Evolutionary conservation across 495 filamentous ascomycete species (phyloP), one percentile per base, ranked within the genome.

Genomic region (Xylaria curta): DNA sequence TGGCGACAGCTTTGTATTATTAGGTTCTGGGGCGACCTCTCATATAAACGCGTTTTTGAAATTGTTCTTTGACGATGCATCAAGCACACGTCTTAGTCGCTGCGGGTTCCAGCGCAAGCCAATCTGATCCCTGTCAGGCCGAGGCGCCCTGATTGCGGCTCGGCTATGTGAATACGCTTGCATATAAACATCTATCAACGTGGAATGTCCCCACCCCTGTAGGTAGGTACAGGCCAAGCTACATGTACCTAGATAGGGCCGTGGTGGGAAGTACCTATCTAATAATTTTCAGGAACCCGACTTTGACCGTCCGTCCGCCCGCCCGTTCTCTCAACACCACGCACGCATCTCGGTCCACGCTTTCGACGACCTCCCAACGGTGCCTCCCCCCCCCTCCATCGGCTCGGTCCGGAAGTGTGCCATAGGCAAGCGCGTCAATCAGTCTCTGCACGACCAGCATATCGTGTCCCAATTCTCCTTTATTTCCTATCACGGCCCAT

Each of bases 251-350:
- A 38, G 8, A 8, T 38, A 38, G 36, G 36, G 6, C 6, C 6
- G 36, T 38, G 36, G 36, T 8, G 36, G 36, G 36, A 38, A 38
- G 36, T 38, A 38, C 36, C 36, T 64, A 47, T 54, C 68, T 46
- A 58, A 71, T 65, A 71, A 71, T 71, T 71, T 71, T 71, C 69
- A 47, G 49, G 59, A 58, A 49, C 51, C 51, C 49, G 68, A 70
- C 44, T 53, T 70, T 40, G 68, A 19, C 68, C 46, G 47, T 69
- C 44, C 42, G 49, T 21, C 60, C 68, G 58, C 69, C 54, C 61
- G 40, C 15, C 51, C 69, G 49, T 46, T 28, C 15, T 42, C 24
- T 38, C 69, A 53, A 53, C 65, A 53, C 17, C 64, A 66, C 46
- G 64, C 31, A 54, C 49, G 49, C 68, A 56, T 70, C 49, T 56